Conservation (phyloP, 148 eudicot species). For the Silene latifolia region DNA sequence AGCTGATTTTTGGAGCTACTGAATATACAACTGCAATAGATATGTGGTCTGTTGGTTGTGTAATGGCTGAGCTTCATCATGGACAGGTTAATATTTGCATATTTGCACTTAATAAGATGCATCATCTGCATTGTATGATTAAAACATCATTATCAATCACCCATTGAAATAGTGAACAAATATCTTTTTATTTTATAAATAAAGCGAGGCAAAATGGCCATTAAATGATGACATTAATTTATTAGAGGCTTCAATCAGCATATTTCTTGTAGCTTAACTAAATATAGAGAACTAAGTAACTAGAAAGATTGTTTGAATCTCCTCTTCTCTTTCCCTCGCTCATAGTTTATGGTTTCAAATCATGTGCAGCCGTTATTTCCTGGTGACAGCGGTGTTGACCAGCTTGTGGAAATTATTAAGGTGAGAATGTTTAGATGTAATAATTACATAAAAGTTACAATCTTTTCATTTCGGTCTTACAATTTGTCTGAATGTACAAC, state of each 20-base stretch:
- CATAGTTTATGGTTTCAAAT: conserved; percentile 3
- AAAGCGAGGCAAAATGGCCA: too few relatives aligned
- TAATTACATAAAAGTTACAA: neutral
- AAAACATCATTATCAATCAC: too few relatives aligned
- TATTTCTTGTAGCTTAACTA: too few relatives aligned
- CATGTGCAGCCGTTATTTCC: conserved; percentile 86
- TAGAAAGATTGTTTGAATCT: too few relatives aligned
- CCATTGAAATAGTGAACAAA: too few relatives aligned
- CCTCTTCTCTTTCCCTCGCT: neutral
- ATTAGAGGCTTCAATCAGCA: too few relatives aligned
- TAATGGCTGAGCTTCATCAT: conserved; percentile 73
- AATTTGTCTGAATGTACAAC: neutral
- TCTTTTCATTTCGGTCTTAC: neutral
- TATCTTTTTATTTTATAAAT: too few relatives aligned
- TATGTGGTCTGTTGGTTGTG: conserved; percentile 95
- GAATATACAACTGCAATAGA: conserved; percentile 90
- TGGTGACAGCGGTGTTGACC: conserved; percentile 98
- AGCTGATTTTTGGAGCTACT: conserved; percentile 87
- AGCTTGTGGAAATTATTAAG: conserved; percentile 93
- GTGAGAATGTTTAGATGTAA: conserved; percentile 24
- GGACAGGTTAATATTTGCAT: conserved; percentile 52
- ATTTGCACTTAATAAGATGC: neutral
- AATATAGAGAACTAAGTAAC: too few relatives aligned
- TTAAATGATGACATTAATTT: too few relatives aligned
- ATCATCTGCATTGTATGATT: too few relatives aligned